Conservation (phyloP, 768 basidiomycete species). For the Pulveroboletus sp. region DNA sequence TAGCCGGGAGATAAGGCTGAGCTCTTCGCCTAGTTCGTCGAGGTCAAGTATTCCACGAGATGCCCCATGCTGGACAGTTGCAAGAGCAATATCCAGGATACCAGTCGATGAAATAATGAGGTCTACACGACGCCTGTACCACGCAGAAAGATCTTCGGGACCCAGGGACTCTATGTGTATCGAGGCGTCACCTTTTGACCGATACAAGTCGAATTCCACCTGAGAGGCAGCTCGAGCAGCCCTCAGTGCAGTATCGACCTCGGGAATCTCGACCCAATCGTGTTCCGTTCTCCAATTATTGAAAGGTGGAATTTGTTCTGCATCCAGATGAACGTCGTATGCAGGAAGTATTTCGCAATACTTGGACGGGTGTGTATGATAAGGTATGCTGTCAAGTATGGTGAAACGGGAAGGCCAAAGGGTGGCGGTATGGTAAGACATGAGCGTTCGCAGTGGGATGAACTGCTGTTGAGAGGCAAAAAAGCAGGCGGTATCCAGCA, state of each 20-base stretch:
- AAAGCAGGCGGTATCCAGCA: constrained; percentile 57
- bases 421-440: constrained; percentile 49
- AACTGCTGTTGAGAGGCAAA: constrained; percentile 66
- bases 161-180: constrained; percentile 10
- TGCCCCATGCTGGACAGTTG: constrained; percentile 81
- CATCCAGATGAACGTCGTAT: constrained; percentile 46
- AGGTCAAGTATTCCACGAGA: constrained; percentile 74
- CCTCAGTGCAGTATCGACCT: constrained; percentile 42
- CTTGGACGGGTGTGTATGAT: constrained; percentile 61
- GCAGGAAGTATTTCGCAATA: constrained; percentile 64
- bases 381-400: constrained; percentile 74
- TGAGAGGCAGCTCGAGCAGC: constrained; percentile 20
- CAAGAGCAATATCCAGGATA: constrained; percentile 75
- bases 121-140: constrained; percentile 74
- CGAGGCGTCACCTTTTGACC: constrained; percentile 4
- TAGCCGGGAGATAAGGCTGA: constrained; percentile 80
- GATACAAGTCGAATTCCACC: constrained; percentile 11
- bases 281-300: constrained; percentile 48
- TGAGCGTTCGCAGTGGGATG: constrained; percentile 54
- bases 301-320: constrained; percentile 36
- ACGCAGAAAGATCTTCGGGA: constrained; percentile 48
- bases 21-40: constrained; percentile 88
- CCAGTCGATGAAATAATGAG: constrained; percentile 63
- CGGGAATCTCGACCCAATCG: constrained; percentile 59
- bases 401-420: constrained; percentile 70